Evolutionary conservation across 1,139 yeast species (phyloP).

Genomic region (Debaryomyces subglobosus): DNA sequence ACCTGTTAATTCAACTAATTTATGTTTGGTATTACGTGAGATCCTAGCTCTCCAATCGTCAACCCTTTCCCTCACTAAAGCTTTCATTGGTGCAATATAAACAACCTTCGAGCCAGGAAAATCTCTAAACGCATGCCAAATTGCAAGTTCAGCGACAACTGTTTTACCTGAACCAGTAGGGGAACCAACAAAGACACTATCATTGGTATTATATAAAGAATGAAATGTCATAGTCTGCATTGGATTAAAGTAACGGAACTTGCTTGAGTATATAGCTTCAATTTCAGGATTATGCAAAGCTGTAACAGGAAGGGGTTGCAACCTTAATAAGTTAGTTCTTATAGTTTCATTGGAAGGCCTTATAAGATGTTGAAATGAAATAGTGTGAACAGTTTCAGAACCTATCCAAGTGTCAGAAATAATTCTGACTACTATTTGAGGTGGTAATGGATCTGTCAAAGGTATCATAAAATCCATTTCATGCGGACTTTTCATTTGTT

Average conservation of each 20-base stretch:
- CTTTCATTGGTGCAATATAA: slow-evolving; percentile 99
- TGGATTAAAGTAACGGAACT: slow-evolving; percentile 90
- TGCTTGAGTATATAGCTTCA: slow-evolving; percentile 65
- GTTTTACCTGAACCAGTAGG: slow-evolving; percentile 99
- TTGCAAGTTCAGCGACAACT: slow-evolving; percentile 93
- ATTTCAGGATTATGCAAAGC: slow-evolving; percentile 73
- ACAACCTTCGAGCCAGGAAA: slow-evolving; percentile 84
- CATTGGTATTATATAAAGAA: slow-evolving; percentile 75
- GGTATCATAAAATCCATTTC: slow-evolving; percentile 94
- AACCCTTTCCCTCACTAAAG: slow-evolving; percentile 93
- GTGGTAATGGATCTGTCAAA: slow-evolving; percentile 81
- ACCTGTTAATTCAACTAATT: slow-evolving; percentile 92
- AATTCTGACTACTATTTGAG: slow-evolving; percentile 79
- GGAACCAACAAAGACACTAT: slow-evolving; percentile 90
- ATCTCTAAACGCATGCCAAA: slow-evolving; percentile 90
- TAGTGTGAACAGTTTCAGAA: slow-evolving; percentile 72
- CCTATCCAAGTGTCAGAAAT: slow-evolving; percentile 91
- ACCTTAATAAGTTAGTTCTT: slow-evolving; percentile 73
- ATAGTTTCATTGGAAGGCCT: slow-evolving; percentile 87
- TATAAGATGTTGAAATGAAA: slow-evolving; percentile 88
- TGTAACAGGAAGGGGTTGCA: slow-evolving; percentile 84
- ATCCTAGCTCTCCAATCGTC: slow-evolving; percentile 89
- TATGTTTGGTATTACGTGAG: slow-evolving; percentile 60
- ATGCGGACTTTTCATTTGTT: slow-evolving; percentile 59
- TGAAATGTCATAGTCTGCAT: slow-evolving; percentile 99